A percentile compares a stretch with the other conserved stretches of the same genome.
phyloP scores from a whole-genome alignment of 306 rosid species.

The Alnus rubra region DNA sequence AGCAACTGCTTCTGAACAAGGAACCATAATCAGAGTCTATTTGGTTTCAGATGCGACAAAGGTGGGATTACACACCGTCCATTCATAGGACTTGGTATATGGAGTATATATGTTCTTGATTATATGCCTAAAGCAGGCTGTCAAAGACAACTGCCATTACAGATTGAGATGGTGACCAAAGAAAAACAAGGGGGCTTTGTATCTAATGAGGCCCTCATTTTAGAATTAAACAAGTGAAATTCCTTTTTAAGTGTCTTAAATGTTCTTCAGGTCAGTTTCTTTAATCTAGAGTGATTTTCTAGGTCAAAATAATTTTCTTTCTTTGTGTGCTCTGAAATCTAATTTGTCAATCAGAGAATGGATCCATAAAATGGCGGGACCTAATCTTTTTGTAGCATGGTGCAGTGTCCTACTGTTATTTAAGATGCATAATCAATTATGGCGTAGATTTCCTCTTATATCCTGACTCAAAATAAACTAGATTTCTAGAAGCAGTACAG shows the following conservation, averaged over 20 bases:
- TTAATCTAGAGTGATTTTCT: not conserved
- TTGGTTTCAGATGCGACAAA: constrained; percentile 84
- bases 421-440: constrained; percentile 1
- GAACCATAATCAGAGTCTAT: constrained; percentile 91
- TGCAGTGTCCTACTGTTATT: not conserved
- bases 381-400: not conserved
- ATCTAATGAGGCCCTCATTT: not conserved
- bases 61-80: constrained; percentile 47
- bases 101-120: constrained; percentile 16
- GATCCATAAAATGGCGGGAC: not conserved
- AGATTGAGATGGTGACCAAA: not conserved
- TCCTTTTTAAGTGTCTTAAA: not conserved
- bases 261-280: not conserved
- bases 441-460: not conserved
- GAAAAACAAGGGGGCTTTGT: not conserved
- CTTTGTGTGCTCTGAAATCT: not conserved
- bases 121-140: not conserved
- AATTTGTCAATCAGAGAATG: not conserved
- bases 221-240: not conserved
- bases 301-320: not conserved
- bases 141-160: not conserved
- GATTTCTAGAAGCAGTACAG: constrained; percentile 7
- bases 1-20: constrained; percentile 98
- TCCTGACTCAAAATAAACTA: not conserved
- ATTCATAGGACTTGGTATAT: constrained; percentile 9